Evolutionary conservation across 2,329 filamentous ascomycete species (phyloP), one percentile per base, ranked within the genome.

Genomic region (Diaporthe velutina): DNA sequence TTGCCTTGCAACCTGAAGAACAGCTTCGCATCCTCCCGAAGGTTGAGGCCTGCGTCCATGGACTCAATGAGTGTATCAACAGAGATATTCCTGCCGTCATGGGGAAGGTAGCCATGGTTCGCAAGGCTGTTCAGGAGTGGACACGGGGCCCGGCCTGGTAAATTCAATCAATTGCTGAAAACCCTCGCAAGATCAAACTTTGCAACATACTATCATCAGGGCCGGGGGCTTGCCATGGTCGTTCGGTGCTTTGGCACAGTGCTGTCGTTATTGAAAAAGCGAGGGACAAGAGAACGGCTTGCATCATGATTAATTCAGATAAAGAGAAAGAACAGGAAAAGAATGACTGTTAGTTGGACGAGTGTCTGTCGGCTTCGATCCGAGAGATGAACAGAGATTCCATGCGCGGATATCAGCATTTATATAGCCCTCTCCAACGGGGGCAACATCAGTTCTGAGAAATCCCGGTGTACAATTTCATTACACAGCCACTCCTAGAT

Each of bases 101-200:
- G 48, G n/a, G 35, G 35, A 28, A 73, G 40, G 38, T 55, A 73
- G 12, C 61, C 71, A 28, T 73, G 71, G 28, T 73, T 73, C 17
- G 71, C 71, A 12, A 73, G 60, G 19, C 54, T 68, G 38, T 73
- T 73, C 7, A 73, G 35, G 2, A 73, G 40, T 12, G 71, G 71
- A 45, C 71, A 71, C 1, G 68, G 68, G 54, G 54, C n/a, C 7
- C 68, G 68, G 28, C 68, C 68, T 71, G 10, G 1, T 55, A 3
- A 15, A 19, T 4, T 13, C 19, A 4, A 19, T 71, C 17, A 71
- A 54, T 61, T 60, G 12, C 17, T 33, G 15, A 4, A 8, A 30
- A n/a, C 4, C 19, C 4, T 17, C 12, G 22, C 12, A 13, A 19
- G 1, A 15, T 7, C 4, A 25, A 42, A 4, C 7, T 10, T 3